These are phyloP conservation scores for Phyllosticta citribraziliensis DNA, from an alignment of 2,329 filamentous ascomycete species.

Conservation along the genomic window DNA sequence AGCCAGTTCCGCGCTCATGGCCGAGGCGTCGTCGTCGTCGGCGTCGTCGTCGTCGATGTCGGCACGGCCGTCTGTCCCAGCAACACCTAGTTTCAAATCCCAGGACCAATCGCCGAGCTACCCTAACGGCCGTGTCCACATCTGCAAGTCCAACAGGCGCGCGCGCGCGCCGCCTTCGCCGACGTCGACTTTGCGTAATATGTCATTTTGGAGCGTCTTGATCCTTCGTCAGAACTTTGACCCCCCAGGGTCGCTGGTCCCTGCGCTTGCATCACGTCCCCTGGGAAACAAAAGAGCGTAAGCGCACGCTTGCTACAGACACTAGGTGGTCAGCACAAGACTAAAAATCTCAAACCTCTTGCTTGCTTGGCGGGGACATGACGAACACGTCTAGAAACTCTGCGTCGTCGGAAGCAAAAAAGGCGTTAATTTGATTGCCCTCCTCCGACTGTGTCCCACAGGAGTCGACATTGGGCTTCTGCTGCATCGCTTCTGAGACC, in stretches of 20 bases:
- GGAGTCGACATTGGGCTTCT: neutral
- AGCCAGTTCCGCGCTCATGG: neutral
- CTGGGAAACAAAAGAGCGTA: neutral
- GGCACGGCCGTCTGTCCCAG: neutral
- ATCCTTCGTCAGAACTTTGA: neutral
- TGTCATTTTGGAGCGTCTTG: neutral
- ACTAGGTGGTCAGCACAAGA: neutral
- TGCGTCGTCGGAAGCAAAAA: neutral
- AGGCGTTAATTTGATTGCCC: neutral
- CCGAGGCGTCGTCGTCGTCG: no score
- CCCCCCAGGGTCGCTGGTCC: neutral
- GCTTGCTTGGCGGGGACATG: neutral
- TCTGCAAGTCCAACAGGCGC: neutral
- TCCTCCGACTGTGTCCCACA: neutral
- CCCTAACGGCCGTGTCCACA: neutral
- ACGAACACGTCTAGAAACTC: neutral
- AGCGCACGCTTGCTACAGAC: neutral
- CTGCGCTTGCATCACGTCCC: neutral
- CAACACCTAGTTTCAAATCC: neutral
- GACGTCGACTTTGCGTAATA: neutral
- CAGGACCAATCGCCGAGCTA: neutral
- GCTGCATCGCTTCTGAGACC: neutral
- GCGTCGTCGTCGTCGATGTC: no score
- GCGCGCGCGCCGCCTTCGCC: no score
- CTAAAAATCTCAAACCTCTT: neutral